Percentiles rank a stretch among this genome's conserved stretches.
These are phyloP conservation scores for Phytopythium aichiense DNA, from an alignment of 352 stramenopile genomes.

Conservation along the genomic window DNA sequence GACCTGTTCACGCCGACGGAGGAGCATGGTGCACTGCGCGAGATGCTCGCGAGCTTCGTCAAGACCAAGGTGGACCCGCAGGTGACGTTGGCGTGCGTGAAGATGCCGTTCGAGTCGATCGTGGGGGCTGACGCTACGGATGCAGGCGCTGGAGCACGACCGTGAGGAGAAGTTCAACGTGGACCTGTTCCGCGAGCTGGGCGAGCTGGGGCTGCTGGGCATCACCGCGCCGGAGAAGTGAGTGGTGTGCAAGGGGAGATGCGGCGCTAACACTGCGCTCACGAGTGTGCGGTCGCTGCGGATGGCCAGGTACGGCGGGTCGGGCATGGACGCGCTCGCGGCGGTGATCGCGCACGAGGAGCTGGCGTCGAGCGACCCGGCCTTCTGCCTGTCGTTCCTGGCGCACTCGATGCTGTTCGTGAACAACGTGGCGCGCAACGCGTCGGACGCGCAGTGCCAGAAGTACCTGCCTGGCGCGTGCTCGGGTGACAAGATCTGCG, in stretches of 20 bases:
- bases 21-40: constrained; percentile 85
- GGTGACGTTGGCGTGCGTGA: constrained; percentile 13
- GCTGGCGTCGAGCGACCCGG: constrained; percentile 96
- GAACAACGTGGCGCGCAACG: constrained; percentile 92
- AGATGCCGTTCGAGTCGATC: neutral
- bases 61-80: constrained; percentile 97
- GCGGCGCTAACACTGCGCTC: neutral
- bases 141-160: constrained; percentile 91
- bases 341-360: constrained; percentile 95
- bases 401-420: constrained; percentile 94
- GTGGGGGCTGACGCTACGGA: no score
- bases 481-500: constrained; percentile 93
- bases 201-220: constrained; percentile 93
- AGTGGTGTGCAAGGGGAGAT: constrained; percentile 4
- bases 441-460: constrained; percentile 79
- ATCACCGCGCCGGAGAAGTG: constrained; percentile 95
- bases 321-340: constrained; percentile 93
- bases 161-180: constrained; percentile 97
- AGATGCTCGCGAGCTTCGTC: constrained; percentile 94
- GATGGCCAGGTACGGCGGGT: constrained; percentile 88
- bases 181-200: constrained; percentile 93
- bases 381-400: constrained; percentile 97
- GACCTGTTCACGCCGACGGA: constrained; percentile 88
- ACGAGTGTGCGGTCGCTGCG: neutral
- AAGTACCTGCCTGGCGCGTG: constrained; percentile 92